Evolutionary conservation across 78 protist genomes (phyloP), one percentile per base, ranked within the genome.

Genomic region (Monocercomonoides exilis): DNA sequence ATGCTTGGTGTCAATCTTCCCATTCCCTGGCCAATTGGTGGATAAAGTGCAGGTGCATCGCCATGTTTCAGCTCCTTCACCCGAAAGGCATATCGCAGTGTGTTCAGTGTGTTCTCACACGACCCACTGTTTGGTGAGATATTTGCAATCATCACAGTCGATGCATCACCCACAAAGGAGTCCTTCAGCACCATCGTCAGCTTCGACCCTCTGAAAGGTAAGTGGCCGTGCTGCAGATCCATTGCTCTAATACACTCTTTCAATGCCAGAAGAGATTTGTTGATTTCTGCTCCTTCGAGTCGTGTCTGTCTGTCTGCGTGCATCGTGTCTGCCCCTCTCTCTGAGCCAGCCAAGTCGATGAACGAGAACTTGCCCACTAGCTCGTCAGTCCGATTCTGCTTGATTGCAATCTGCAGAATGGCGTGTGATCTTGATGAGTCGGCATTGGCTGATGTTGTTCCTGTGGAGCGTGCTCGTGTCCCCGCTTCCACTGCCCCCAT

Each of bases 191-290:
- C 96, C 44, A 84, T 42, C 2, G 96, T 93, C n/a, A 94, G 87
- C n/a, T 93, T 93, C 80, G 90, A 80, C 34, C 92, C 93, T 5
- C 98, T 90, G 89, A 96, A 96, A 29, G 97, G 97, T 0, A 94
- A 87, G 91, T 96, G 97, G 21, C 79, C 77, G 2, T 85, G 35
- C 3, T 85, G 35, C 86, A 64, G 89, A 84, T 94, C 96, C 32
- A 96, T 87, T 0, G 97, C 93, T 33, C 98, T 87, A 89, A 96
- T 96, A 89, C 98, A 96, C 77, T 96, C 98, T 84, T 96, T 95
- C n/a, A 96, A 91, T 1, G 97, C 96, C 77, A 96, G 93, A 43
- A 96, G 84, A 81, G 91, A 84, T 90, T 93, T 92, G 90, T 96
- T 96, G 94, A 96, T 96, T 45, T 94, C 96, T 11, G 97, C 96